Evolutionary conservation across 2,329 filamentous ascomycete genomes (phyloP).

Genomic region (Stachybotrys chlorohalonatus): DNA sequence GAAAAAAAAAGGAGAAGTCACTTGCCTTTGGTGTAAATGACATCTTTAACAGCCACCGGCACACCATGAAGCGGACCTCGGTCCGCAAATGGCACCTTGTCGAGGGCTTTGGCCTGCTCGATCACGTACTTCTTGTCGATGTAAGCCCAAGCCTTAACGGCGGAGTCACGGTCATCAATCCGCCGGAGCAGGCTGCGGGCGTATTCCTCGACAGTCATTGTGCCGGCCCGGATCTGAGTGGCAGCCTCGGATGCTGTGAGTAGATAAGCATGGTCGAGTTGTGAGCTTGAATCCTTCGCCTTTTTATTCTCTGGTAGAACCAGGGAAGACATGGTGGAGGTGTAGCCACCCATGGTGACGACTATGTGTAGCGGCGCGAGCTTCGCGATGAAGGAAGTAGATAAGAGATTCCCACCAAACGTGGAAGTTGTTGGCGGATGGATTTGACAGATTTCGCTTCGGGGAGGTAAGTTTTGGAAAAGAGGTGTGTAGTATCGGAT

Average conservation of each 20-base stretch:
- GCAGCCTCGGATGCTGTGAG: slow-evolving; percentile 6
- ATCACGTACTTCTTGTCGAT: slow-evolving; percentile 34
- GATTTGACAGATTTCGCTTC: not conserved
- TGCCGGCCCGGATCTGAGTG: slow-evolving; percentile 4
- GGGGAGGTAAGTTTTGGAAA: not conserved
- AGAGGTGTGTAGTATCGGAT: too few relatives aligned
- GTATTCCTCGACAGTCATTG: slow-evolving; percentile 17
- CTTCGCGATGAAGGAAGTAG: too few relatives aligned
- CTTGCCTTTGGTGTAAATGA: slow-evolving; percentile 42
- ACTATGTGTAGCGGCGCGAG: too few relatives aligned
- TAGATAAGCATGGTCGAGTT: slow-evolving; percentile 4
- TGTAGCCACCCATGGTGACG: too few relatives aligned
- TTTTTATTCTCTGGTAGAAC: not conserved
- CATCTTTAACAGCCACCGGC: slow-evolving; percentile 46
- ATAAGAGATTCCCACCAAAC: too few relatives aligned
- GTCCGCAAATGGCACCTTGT: slow-evolving; percentile 15
- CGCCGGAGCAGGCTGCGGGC: slow-evolving; percentile 33
- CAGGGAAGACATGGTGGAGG: not conserved
- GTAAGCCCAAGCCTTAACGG: slow-evolving; percentile 39
- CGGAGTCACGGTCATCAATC: slow-evolving; percentile 29
- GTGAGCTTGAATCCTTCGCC: too few relatives aligned
- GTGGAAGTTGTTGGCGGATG: too few relatives aligned
- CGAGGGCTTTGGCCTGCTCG: slow-evolving; percentile 36
- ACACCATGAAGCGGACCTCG: slow-evolving; percentile 5
- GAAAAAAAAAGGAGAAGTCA: not conserved